A percentile compares a stretch with the other conserved stretches of the same genome.
Conservation (phyloP, 108 stramenopile species). For the Cyclotella distinguenda region DNA sequence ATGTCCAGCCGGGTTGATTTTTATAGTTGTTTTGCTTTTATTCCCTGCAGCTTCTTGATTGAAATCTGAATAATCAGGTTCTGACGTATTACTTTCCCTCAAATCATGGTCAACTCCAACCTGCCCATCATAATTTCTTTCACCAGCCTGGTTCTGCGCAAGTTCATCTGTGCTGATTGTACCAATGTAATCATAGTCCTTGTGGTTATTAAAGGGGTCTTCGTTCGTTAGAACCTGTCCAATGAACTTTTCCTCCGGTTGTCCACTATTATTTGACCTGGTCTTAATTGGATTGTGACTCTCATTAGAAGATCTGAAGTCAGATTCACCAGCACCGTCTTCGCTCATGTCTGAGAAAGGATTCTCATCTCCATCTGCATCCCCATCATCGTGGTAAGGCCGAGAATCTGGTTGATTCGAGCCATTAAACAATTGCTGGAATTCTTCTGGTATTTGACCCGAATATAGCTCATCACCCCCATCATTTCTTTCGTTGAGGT, state of each 20-base stretch:
- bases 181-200: not conserved
- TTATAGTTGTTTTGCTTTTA: no score
- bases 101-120: not conserved
- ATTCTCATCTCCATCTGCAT: constrained; percentile 11
- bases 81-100: not conserved
- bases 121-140: not conserved
- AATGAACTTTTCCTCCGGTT: not conserved
- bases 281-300: not conserved
- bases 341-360: constrained; percentile 19
- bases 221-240: not conserved
- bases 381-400: not conserved
- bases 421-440: not conserved
- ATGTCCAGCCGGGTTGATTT: no score
- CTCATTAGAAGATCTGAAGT: not conserved
- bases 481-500: not conserved
- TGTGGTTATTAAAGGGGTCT: not conserved
- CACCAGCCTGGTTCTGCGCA: not conserved
- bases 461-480: not conserved
- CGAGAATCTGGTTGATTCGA: not conserved
- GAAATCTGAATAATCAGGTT: not conserved
- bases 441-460: not conserved
- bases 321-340: constrained; percentile 1
- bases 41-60: not conserved
- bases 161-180: not conserved
- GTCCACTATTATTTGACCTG: not conserved